These are phyloP conservation scores for Ricinus communis DNA, from an alignment of 345 rosid genomes.

Conservation along the genomic window DNA sequence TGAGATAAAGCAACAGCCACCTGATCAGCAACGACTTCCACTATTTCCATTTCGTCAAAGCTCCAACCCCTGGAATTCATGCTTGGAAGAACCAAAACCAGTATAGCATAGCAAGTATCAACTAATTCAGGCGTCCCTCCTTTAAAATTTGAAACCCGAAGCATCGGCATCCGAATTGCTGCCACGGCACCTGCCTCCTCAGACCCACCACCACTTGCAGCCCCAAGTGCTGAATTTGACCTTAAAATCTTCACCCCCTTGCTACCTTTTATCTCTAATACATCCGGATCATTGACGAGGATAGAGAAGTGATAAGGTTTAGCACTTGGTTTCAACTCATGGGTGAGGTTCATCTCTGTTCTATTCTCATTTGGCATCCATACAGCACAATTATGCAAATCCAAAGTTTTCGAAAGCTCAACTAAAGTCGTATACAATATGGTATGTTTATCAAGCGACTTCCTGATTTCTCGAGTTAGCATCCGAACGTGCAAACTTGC, in stretches of 20 bases:
- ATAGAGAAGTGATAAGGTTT: conserved; percentile 39
- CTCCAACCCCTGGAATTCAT: conserved; percentile 58
- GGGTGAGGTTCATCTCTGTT: conserved; percentile 68
- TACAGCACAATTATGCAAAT: conserved; percentile 76
- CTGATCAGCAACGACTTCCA: conserved; percentile 96
- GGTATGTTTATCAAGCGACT: conserved; percentile 82
- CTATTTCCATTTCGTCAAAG: conserved; percentile 69
- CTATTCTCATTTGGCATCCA: conserved; percentile 94
- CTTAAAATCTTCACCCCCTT: conserved; percentile 64
- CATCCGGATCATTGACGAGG: conserved; percentile 55
- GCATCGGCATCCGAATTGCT: conserved; percentile 92
- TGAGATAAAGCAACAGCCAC: conserved; percentile 97
- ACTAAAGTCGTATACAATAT: conserved; percentile 80
- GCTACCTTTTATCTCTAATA: conserved; percentile 56
- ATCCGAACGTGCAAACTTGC: conserved; percentile 85
- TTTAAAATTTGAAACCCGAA: conserved; percentile 74
- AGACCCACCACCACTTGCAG: conserved; percentile 58
- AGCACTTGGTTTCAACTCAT: conserved; percentile 55
- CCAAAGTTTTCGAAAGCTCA: conserved; percentile 88
- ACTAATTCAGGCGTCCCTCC: conserved; percentile 87
- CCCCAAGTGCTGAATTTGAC: conserved; percentile 63
- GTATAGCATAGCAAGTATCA: conserved; percentile 72
- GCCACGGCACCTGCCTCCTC: conserved; percentile 76
- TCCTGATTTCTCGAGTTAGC: conserved; percentile 83
- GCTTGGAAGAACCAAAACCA: conserved; percentile 78